Percentiles rank a stretch among this genome's conserved stretches.
These are phyloP conservation scores for Opeltia flavorubescens DNA, from an alignment of 495 filamentous ascomycete genomes.

Conservation along the genomic window DNA sequence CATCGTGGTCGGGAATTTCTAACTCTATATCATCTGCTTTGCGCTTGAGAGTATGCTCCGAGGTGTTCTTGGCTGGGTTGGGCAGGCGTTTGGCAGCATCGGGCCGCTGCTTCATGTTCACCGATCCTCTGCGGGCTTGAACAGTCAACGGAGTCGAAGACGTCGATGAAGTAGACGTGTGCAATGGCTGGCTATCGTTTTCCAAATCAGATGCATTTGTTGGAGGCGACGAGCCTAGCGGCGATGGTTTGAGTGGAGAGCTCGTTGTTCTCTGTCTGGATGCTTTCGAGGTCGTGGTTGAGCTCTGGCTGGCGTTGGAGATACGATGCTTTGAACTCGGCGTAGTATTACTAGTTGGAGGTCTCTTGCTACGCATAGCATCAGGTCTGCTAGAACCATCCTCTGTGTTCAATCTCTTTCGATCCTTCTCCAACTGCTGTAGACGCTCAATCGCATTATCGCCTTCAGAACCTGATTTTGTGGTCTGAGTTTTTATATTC, in stretches of 20 bases:
- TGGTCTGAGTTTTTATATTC: background rate
- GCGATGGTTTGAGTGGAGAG: conserved; percentile 59
- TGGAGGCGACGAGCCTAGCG: conserved; percentile 60
- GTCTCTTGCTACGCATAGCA: background rate
- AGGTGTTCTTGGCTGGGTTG: conserved; percentile 4
- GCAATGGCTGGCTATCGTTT: conserved; percentile 22
- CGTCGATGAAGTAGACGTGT: conserved; percentile 22
- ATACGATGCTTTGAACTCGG: conserved; percentile 3
- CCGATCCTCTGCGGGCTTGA: conserved; percentile 1
- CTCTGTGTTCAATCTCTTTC: background rate
- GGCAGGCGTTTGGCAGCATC: conserved; percentile 5
- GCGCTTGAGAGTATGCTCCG: conserved; percentile 30
- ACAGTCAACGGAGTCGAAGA: conserved; percentile 14
- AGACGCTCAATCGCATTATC: background rate
- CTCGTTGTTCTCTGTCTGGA: conserved; percentile 24
- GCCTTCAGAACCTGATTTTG: background rate
- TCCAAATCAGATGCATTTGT: conserved; percentile 57
- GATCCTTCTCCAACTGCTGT: background rate
- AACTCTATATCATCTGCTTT: conserved; percentile 29
- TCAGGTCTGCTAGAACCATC: background rate
- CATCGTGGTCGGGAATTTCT: conserved; percentile 11
- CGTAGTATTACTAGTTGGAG: conserved; percentile 14
- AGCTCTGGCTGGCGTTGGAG: conserved; percentile 9
- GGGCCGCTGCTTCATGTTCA: background rate
- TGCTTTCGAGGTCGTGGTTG: conserved; percentile 7